Base-by-base conservation (phyloP, 495 filamentous ascomycete species). In the Trypethelium eluteriae region DNA sequence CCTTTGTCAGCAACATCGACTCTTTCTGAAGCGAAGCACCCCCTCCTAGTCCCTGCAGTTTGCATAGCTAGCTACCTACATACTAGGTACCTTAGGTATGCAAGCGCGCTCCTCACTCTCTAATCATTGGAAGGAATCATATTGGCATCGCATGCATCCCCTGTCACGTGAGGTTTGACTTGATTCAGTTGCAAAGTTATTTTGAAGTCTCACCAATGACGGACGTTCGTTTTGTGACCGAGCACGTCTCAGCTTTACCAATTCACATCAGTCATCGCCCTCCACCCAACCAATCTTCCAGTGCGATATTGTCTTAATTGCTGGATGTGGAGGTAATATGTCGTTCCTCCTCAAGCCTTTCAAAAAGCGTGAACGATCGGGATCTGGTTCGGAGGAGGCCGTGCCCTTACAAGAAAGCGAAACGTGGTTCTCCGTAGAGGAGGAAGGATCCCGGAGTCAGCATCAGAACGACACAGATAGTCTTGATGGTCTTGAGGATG, bases 311-410 rank as follows among this genome's bases (percentile, higher is more conserved):
- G 7, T 18, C 14, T 59, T 5, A 35, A 10, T 5, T 12, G 25
- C 25, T 11, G 3, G 11, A 59, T 59, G 25, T 35, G 34, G 53
- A 59, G 53, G 2, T 34, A 14, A 36, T 36, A 59, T 59, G 53
- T 59, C 53, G 5, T 59, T 59, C 53, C 53, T 59, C 32, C 14
- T 59, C 32, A 59, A 36, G 36, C 18, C 53, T 32, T 59, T 59
- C 25, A 59, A 36, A 14, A 59, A 36, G 32, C 53, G 2, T 4
- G 53, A 59, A 2, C 32, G n/a, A 18, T 59, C 53, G 5, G 53
- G 53, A 35, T 36, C 53, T 59, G 53, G 32, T 7, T 0, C 53
- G 7, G 53, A 59, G 36, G 53, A 59, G 53, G 53, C 53, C 9
- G 53, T 59, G 7, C 53, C 53, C 2, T 36, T 59, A 2, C 53